phyloP scores from a whole-genome alignment of 768 basidiomycete genomes.

The Lentinula detonsa region DNA sequence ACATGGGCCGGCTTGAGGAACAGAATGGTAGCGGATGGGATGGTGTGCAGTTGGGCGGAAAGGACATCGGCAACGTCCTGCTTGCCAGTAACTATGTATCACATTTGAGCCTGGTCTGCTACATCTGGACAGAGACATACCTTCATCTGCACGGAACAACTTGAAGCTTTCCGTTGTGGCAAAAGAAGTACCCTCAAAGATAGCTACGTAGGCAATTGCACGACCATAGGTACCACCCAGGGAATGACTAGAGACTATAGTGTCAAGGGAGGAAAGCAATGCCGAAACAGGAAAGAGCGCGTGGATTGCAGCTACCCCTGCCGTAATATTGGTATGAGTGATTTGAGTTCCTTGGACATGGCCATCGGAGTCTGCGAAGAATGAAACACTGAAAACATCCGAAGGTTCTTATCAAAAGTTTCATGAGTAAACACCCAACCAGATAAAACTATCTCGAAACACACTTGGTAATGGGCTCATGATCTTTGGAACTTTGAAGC shows the following conservation, averaged over 20 bases:
- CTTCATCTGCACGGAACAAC: constrained; percentile 37
- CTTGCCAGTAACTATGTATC: constrained; percentile 13
- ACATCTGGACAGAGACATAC: constrained; percentile 23
- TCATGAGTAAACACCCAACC: constrained; percentile 7
- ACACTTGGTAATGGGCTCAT: constrained; percentile 47
- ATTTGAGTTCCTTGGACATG: constrained; percentile 57
- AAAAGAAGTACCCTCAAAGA: constrained; percentile 71
- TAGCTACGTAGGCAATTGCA: constrained; percentile 71
- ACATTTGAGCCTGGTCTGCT: not conserved
- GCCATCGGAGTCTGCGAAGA: constrained; percentile 48
- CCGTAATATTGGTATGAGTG: constrained; percentile 82
- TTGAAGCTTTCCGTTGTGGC: constrained; percentile 56
- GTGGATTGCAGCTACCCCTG: constrained; percentile 78
- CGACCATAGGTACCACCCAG: constrained; percentile 77
- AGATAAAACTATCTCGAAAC: constrained; percentile 15
- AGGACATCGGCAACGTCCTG: constrained; percentile 42
- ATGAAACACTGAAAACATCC: constrained; percentile 66
- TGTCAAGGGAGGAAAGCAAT: constrained; percentile 65
- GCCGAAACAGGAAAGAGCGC: constrained; percentile 71
- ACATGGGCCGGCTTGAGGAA: constrained; percentile 68
- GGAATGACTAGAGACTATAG: constrained; percentile 68
- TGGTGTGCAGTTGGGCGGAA: constrained; percentile 42
- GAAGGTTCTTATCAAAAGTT: constrained; percentile 35
- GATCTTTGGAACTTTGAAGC: constrained; percentile 41
- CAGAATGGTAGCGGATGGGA: constrained; percentile 74